These are phyloP conservation scores for Leccinellum luteum DNA, from an alignment of 768 basidiomycete species.

Conservation along the genomic window DNA sequence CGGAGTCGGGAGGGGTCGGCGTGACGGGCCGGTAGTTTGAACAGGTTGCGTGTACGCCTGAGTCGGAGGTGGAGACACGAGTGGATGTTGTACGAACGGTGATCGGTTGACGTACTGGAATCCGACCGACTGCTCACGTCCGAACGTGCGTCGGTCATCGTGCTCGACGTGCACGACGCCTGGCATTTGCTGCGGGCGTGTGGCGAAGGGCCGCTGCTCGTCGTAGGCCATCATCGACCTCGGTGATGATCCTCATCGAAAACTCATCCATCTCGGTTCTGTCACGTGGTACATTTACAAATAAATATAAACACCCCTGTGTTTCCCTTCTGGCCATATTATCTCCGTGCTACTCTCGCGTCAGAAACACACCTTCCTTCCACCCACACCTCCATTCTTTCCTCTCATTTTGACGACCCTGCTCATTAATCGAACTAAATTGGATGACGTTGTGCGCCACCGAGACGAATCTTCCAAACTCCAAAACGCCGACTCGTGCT, in stretches of 20 bases:
- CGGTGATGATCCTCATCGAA: conserved; percentile 7
- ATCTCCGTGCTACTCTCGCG: conserved; percentile 66
- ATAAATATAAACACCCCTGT: not conserved
- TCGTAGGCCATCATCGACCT: conserved; percentile 22
- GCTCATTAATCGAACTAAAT: conserved; percentile 74
- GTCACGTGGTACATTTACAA: not conserved
- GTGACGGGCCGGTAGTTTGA: conserved; percentile 21
- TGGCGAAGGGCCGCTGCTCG: conserved; percentile 14
- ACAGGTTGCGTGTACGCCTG: conserved; percentile 6
- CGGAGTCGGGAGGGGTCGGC: conserved; percentile 30
- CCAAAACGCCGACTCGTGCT: conserved; percentile 14
- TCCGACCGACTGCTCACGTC: conserved; percentile 11
- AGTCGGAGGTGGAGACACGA: conserved; percentile 11
- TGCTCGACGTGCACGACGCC: conserved; percentile 14
- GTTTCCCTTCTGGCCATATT: conserved; percentile 44
- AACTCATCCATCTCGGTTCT: not conserved
- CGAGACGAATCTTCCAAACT: conserved; percentile 79
- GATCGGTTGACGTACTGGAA: conserved; percentile 19
- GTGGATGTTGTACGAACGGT: conserved; percentile 3
- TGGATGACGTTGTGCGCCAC: conserved; percentile 93
- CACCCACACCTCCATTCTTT: conserved; percentile 45
- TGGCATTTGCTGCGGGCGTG: conserved; percentile 8
- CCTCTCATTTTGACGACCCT: conserved; percentile 67
- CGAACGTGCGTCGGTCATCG: conserved; percentile 1
- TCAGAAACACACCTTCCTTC: conserved; percentile 6